Percentiles rank a stretch among this genome's conserved stretches.
Conservation (phyloP, 2,329 filamentous ascomycete species). For the Grosmannia clavigera region DNA sequence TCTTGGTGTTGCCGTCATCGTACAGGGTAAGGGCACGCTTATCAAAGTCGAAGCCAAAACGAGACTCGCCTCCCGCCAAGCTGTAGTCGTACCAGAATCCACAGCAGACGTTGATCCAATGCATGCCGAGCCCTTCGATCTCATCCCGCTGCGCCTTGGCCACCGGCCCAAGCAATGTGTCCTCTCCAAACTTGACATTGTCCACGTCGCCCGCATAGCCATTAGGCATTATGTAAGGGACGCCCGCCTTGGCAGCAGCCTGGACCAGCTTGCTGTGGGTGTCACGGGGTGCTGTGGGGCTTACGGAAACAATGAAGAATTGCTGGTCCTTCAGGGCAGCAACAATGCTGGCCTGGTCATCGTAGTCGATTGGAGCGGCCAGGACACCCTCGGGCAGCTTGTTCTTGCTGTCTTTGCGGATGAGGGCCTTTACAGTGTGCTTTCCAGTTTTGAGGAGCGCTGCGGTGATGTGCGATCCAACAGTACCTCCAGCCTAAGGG, state of each 20-base stretch:
- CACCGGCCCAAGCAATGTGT: constrained; percentile 26
- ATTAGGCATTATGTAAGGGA: constrained; percentile 45
- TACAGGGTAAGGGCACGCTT: constrained; percentile 30
- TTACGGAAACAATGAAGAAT: constrained; percentile 42
- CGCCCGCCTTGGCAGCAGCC: constrained; percentile 41
- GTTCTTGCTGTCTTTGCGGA: constrained; percentile 24
- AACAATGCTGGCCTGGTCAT: constrained; percentile 29
- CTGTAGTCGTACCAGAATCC: constrained; percentile 43
- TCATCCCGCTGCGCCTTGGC: constrained; percentile 19
- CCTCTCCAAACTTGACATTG: constrained; percentile 17
- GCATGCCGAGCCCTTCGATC: neutral
- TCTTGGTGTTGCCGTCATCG: constrained; percentile 42
- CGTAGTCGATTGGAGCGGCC: constrained; percentile 31
- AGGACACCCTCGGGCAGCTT: constrained; percentile 31
- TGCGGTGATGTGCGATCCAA: constrained; percentile 25
- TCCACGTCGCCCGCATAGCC: constrained; percentile 29
- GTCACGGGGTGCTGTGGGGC: constrained; percentile 27
- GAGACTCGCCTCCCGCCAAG: constrained; percentile 20
- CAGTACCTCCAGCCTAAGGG: constrained; percentile 26
- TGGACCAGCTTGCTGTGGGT: constrained; percentile 36
- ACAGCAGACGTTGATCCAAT: constrained; percentile 25
- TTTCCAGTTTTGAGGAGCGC: constrained; percentile 32
- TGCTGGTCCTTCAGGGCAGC: constrained; percentile 40
- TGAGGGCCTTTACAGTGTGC: constrained; percentile 38
- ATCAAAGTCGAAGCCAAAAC: constrained; percentile 37